Base-by-base conservation (phyloP, 495 filamentous ascomycete genomes). In the Lophium mytilinum region DNA sequence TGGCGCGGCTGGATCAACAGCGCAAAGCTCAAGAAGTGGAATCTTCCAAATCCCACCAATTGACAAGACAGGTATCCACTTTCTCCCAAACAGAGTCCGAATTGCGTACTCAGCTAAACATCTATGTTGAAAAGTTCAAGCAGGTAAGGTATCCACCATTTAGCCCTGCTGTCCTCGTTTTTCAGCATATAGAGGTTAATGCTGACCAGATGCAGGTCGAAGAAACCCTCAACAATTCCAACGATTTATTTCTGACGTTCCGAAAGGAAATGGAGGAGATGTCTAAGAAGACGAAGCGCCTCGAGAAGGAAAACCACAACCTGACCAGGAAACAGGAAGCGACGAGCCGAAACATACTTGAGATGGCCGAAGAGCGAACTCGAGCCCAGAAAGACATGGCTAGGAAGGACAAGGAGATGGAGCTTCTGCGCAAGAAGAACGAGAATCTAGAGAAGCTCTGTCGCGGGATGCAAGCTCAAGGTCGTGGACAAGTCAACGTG, bases 261-360 rank as follows among this genome's bases (percentile, higher is more conserved):
- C 85, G 93, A 36, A 97, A 96, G 74, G 93, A 98, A 72, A 97
- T 98, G 94, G 93, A 98, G 73, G 93, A 97, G 68, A 97, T 97
- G 94, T 95, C 90, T 0, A 96, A 96, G 76, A 97, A 97, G 76
- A 96, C 93, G 4, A 96, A 97, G 70, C 85, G 93, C 14, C 78
- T 98, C 24, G 93, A 98, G 69, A 95, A 95, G 69, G 94, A 98
- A 66, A 98, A 98, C 64, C 83, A 90, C 59, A 86, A 82, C 34
- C 82, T 95, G 37, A 94, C 88, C 54, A 81, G 93, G 53, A 97
- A 96, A 71, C 90, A 96, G 67, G 89, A 96, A 61, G 81, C 87
- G 37, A 94, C 92, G 9, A 95, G 92, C 65, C 85, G 84, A 59
- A 97, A 96, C 70, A 96, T 98, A 67, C 78, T 96, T 35, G 87